These are phyloP conservation scores for Curvularia verruculosa DNA, from an alignment of 2,329 filamentous ascomycete genomes.

Conservation along the genomic window DNA sequence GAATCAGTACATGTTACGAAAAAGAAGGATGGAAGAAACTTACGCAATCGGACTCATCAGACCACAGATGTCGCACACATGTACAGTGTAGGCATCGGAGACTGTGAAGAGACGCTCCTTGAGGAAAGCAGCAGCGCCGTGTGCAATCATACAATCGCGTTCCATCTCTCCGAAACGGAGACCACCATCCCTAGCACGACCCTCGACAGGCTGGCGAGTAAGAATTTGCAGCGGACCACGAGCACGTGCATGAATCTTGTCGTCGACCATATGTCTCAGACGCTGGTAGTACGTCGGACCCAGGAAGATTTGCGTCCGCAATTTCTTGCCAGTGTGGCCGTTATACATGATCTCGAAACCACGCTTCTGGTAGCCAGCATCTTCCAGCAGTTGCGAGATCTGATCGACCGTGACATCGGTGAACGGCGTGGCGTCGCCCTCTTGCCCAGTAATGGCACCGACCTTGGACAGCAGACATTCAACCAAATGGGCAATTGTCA, in stretches of 20 bases:
- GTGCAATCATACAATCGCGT: conserved; percentile 99
- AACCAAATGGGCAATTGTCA: conserved; percentile 99
- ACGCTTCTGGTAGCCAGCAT: conserved; percentile 93
- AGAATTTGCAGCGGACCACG: conserved; percentile 96
- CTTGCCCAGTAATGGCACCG: conserved; percentile 87
- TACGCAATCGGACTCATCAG: conserved; percentile 99
- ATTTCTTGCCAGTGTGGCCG: conserved; percentile 92
- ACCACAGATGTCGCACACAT: conserved; percentile 98
- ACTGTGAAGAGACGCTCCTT: conserved; percentile 98
- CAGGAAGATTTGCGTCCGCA: conserved; percentile 93
- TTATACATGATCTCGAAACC: conserved; percentile 99
- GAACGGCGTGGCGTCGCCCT: conserved; percentile 97
- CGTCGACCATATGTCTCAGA: conserved; percentile 98
- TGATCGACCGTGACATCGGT: conserved; percentile 97
- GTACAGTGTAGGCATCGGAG: conserved; percentile 95
- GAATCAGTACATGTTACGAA: conserved; percentile 24
- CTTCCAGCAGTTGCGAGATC: conserved; percentile 82
- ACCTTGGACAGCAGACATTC: conserved; percentile 98
- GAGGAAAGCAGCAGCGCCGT: conserved; percentile 93
- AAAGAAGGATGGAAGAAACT: conserved; percentile 58
- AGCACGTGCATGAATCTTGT: conserved; percentile 99
- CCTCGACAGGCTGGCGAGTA: conserved; percentile 95
- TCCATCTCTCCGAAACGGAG: conserved; percentile 99
- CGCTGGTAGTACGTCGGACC: conserved; percentile 99
- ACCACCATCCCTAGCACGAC: conserved; percentile 96